Base-by-base conservation (phyloP, 2,329 filamentous ascomycete species). In the Colletotrichum eleusines region DNA sequence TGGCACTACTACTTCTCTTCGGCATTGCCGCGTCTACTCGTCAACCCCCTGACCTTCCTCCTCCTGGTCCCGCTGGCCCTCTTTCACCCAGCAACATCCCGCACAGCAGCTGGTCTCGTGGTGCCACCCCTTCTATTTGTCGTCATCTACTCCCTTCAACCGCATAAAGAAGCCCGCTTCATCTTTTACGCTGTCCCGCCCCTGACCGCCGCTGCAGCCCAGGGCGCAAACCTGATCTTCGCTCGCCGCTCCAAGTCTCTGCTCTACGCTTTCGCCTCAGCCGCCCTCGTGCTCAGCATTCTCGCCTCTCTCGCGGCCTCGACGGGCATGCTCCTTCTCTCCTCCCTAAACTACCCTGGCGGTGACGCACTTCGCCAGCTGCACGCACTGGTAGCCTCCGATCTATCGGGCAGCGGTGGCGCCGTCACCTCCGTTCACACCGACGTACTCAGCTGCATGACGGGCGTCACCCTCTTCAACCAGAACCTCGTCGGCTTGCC, bases 161-260 rank as follows among this genome's bases (percentile, higher is more conserved):
- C 95, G 0, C 96, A 99, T 83, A 99, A 99, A 79, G 96, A 99
- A 82, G 92, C 94, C 79, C 92, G 96, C 23, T 99, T 99, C 84
- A 91, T 99, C 75, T 90, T 98, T 76, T 98, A 98, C 81, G 87
- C 90, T 63, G 86, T 97, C 31, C 96, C 96, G 0, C 86, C 91
- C 0, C 83, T 98, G 38, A 97, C 95, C 0, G 92, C 91, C 14
- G 88, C 91, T 3, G 91, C 94, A 0, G 91, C 94, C 3, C 85
- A 94, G 5, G 91, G 90, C 26, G 93, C 94, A 18, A 88, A 89
- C 66, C 91, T 90, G 80, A 82, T 97, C 73, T 92, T 89, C 82
- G 85, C 84, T 0, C 90, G 91, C 50, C 84, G 88, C n/a, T 77
- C 83, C 6, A 95, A 94, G 78, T 88, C 87, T 1, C 20, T 84